Evolutionary conservation across 768 basidiomycete genomes (phyloP).

Genomic region (Butyriboletus loyo): DNA sequence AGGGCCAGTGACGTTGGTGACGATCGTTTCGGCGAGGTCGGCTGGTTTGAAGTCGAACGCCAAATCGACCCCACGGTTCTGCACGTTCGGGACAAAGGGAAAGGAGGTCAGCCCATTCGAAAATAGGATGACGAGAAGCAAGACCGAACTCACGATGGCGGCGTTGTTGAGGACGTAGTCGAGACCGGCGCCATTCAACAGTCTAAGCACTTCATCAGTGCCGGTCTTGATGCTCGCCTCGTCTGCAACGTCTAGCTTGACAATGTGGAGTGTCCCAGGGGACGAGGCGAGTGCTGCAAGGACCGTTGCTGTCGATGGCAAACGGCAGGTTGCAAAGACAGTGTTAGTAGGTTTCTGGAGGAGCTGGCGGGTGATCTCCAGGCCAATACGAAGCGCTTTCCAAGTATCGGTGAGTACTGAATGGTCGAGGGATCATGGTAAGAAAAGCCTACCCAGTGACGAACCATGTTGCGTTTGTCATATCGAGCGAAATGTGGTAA

Average conservation of each 20-base stretch:
- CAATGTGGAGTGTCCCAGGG: constrained; percentile 32
- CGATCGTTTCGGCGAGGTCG: constrained; percentile 18
- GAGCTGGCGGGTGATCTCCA: constrained; percentile 12
- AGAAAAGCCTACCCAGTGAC: constrained; percentile 3
- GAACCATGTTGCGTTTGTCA: constrained; percentile 6
- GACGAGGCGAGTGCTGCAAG: constrained; percentile 7
- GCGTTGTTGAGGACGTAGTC: constrained; percentile 32
- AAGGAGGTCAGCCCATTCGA: not conserved
- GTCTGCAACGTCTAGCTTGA: constrained; percentile 31
- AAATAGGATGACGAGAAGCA: not conserved
- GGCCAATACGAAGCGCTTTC: constrained; percentile 11
- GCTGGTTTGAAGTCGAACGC: constrained; percentile 24
- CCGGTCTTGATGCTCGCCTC: constrained; percentile 26
- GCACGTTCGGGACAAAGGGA: not conserved
- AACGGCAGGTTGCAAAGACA: constrained; percentile 25
- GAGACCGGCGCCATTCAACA: not conserved
- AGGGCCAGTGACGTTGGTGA: constrained; percentile 34
- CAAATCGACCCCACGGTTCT: constrained; percentile 24
- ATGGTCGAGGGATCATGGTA: not conserved
- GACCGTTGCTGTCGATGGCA: constrained; percentile 15
- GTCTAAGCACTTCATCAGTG: not conserved
- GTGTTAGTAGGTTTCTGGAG: constrained; percentile 11
- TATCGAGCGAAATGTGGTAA: not conserved
- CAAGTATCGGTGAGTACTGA: not conserved
- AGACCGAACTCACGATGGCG: constrained; percentile 30